phyloP scores from a whole-genome alignment of 805 yeast genomes.

The Starmerella sp. region DNA sequence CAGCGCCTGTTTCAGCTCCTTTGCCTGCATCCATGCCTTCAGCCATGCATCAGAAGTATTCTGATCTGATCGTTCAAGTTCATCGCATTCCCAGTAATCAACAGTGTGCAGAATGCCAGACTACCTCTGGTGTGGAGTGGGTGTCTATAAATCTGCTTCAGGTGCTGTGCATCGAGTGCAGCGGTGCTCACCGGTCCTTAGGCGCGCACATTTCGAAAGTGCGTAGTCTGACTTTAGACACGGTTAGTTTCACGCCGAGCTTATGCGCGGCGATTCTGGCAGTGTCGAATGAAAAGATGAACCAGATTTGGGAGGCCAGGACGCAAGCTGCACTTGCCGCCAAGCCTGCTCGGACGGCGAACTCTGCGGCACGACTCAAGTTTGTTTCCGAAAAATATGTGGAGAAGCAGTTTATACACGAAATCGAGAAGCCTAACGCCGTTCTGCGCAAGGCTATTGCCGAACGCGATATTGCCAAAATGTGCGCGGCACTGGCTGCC shows the following conservation, averaged over 20 bases:
- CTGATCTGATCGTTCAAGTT: slow-evolving; percentile 13
- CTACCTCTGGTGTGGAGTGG: slow-evolving; percentile 63
- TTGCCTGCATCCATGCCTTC: neutral
- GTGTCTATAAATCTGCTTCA: slow-evolving; percentile 63
- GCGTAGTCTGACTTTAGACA: slow-evolving; percentile 66
- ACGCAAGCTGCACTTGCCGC: slow-evolving; percentile 21
- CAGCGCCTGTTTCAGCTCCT: neutral
- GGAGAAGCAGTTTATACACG: slow-evolving; percentile 36
- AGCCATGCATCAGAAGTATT: neutral
- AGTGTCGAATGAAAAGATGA: slow-evolving; percentile 44
- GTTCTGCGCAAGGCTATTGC: slow-evolving; percentile 29
- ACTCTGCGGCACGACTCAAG: slow-evolving; percentile 40
- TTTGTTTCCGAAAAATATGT: slow-evolving; percentile 60
- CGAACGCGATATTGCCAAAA: slow-evolving; percentile 25
- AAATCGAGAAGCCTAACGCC: slow-evolving; percentile 29
- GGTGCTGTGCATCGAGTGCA: slow-evolving; percentile 70
- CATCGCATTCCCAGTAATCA: slow-evolving; percentile 41
- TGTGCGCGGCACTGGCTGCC: slow-evolving; percentile 30
- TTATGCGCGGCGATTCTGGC: slow-evolving; percentile 44
- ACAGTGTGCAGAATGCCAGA: slow-evolving; percentile 71
- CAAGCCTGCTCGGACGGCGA: slow-evolving; percentile 29
- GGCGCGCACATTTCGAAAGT: slow-evolving; percentile 76
- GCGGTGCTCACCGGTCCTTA: slow-evolving; percentile 77
- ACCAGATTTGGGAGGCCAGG: slow-evolving; percentile 49
- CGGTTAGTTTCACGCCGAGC: slow-evolving; percentile 46